A percentile compares a stretch with the other conserved stretches of the same genome.
Conservation (phyloP, 306 rosid species). For the Casuarina equisetifolia region DNA sequence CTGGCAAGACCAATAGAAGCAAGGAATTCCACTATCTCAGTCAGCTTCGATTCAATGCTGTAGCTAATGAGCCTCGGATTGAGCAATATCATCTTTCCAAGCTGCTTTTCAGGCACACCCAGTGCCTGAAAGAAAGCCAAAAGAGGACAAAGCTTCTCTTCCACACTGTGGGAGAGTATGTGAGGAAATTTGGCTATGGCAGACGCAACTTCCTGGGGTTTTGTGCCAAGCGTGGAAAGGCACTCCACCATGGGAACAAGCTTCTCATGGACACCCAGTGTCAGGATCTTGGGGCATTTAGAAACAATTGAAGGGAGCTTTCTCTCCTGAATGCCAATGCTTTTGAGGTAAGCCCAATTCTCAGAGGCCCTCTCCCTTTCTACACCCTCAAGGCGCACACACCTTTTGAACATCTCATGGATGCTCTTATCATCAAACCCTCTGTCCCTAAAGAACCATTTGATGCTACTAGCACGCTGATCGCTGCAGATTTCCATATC, state of each 20-base stretch:
- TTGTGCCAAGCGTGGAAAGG: conserved; percentile 67
- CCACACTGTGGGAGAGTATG: conserved; percentile 74
- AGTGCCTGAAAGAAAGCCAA: conserved; percentile 84
- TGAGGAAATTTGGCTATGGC: conserved; percentile 83
- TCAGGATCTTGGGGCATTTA: conserved; percentile 83
- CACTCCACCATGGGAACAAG: conserved; percentile 82
- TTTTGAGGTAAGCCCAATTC: conserved; percentile 75
- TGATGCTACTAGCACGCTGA: conserved; percentile 55
- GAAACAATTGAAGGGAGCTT: conserved; percentile 78
- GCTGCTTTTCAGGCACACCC: conserved; percentile 74
- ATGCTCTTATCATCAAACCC: conserved; percentile 83
- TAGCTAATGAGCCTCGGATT: conserved; percentile 95
- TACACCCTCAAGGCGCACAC: conserved; percentile 65
- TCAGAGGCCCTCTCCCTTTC: conserved; percentile 66
- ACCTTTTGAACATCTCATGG: conserved; percentile 64
- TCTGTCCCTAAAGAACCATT: conserved; percentile 89
- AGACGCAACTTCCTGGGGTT: conserved; percentile 67
- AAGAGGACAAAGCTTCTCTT: conserved; percentile 93
- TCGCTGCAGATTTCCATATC: conserved; percentile 52
- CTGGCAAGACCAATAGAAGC: conserved; percentile 65
- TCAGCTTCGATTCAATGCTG: conserved; percentile 74
- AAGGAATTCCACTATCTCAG: conserved; percentile 67
- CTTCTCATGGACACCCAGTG: conserved; percentile 72
- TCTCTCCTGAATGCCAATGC: conserved; percentile 82
- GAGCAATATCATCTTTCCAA: conserved; percentile 74